Evolutionary conservation across 306 rosid species (phyloP).

Genomic region (Lathyrus tuberosus): DNA sequence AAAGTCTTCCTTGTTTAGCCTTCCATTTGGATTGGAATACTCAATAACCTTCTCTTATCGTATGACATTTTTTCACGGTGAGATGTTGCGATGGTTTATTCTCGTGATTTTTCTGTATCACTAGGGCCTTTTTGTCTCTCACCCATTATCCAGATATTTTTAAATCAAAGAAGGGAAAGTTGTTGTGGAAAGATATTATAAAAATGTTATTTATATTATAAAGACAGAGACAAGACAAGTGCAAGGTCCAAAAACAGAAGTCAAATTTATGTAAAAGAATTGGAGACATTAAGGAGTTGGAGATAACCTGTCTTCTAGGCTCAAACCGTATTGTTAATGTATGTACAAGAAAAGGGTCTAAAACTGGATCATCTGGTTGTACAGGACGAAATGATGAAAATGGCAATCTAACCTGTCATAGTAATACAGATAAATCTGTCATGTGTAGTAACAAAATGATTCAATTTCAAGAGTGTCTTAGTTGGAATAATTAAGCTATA

Average conservation of each 20-base stretch:
- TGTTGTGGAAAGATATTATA: constrained; percentile 20
- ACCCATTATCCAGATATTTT: constrained; percentile 15
- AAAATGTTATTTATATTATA: constrained; percentile 13
- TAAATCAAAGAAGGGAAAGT: constrained; percentile 3
- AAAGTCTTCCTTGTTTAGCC: too few relatives aligned
- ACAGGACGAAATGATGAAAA: constrained; percentile 94
- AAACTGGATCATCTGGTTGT: constrained; percentile 82
- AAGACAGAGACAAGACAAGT: background rate
- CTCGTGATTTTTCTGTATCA: background rate
- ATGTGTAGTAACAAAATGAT: constrained; percentile 20
- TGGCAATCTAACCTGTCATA: constrained; percentile 89
- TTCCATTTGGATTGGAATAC: too few relatives aligned
- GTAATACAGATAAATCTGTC: constrained; percentile 27
- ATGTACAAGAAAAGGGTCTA: constrained; percentile 96
- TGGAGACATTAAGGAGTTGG: constrained; percentile 29
- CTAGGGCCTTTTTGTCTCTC: background rate
- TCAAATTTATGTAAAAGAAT: constrained; percentile 21
- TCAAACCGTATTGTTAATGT: constrained; percentile 94
- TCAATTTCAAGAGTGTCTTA: constrained; percentile 4
- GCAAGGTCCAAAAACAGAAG: constrained; percentile 28
- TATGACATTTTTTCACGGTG: too few relatives aligned
- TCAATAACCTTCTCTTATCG: too few relatives aligned
- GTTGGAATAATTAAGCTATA: constrained; percentile 21
- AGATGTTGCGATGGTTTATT: background rate
- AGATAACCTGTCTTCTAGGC: constrained; percentile 92